Conservation (phyloP, 176 grass and related monocot genomes). For the Musa troglodytarum region DNA sequence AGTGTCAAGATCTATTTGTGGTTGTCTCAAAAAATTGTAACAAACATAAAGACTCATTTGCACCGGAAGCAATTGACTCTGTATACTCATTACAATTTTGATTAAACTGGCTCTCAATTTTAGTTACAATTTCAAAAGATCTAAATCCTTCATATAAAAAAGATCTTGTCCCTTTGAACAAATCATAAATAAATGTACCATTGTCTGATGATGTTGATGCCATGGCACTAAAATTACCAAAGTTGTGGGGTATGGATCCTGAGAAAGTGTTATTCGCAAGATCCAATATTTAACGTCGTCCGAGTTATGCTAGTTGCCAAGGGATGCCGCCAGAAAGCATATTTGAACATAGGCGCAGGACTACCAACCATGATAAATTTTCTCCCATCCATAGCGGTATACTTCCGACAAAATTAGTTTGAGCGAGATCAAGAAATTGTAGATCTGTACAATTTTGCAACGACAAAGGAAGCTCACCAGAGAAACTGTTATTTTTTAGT, state of each 20-base stretch:
- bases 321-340: slow-evolving; percentile 34
- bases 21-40: no score
- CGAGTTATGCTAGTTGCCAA: background rate
- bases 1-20: no score
- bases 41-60: no score
- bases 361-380: background rate
- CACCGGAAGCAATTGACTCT: no score
- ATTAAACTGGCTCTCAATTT: no score
- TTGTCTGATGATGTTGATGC: background rate
- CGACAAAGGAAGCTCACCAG: no score
- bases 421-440: slow-evolving; percentile 26
- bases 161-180: slow-evolving; percentile 20
- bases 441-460: background rate
- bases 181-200: background rate
- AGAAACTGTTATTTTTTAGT: no score
- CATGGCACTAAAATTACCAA: slow-evolving; percentile 28
- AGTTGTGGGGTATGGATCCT: slow-evolving; percentile 11
- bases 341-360: slow-evolving; percentile 25
- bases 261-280: slow-evolving; percentile 26
- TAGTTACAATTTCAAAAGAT: background rate
- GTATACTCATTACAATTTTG: no score
- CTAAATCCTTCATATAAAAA: background rate
- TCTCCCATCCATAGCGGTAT: slow-evolving; percentile 38
- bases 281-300: slow-evolving; percentile 22
- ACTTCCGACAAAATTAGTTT: slow-evolving; percentile 28